These are phyloP conservation scores for Piper betle DNA, from an alignment of 164 flowering plant species.

Conservation along the genomic window DNA sequence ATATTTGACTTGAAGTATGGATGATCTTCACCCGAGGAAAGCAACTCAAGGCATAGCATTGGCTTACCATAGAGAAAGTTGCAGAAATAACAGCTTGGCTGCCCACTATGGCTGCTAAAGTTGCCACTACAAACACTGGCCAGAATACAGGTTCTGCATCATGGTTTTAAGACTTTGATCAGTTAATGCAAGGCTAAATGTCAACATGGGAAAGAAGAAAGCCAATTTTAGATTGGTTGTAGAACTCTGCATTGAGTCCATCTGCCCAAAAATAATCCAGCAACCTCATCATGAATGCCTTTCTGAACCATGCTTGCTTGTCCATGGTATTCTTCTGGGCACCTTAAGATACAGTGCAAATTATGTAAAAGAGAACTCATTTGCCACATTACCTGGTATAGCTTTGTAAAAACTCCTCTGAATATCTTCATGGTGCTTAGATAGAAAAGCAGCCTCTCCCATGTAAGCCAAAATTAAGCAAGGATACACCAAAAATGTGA, in stretches of 20 bases:
- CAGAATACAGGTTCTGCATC: constrained; percentile 51
- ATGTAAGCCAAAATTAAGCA: constrained; percentile 56
- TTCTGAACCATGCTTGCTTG: too few species aligned
- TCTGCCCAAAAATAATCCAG: background rate
- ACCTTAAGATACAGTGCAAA: too few species aligned
- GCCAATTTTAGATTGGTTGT: background rate
- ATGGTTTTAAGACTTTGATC: background rate
- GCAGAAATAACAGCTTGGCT: constrained; percentile 75
- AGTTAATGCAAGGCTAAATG: background rate
- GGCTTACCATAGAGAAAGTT: constrained; percentile 60
- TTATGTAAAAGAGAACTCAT: background rate
- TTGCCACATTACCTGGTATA: constrained; percentile 40
- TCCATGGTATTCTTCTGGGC: too few species aligned
- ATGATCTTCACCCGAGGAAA: constrained; percentile 59
- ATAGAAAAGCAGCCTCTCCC: constrained; percentile 61
- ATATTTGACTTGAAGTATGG: constrained; percentile 48
- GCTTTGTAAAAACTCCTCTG: constrained; percentile 56
- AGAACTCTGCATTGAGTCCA: background rate
- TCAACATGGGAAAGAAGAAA: background rate
- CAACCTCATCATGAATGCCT: too few species aligned
- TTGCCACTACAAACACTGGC: constrained; percentile 66
- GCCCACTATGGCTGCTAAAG: constrained; percentile 53
- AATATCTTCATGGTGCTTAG: constrained; percentile 44
- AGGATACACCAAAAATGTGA: constrained; percentile 55
- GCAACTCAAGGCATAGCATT: constrained; percentile 55